Evolutionary conservation across 1,284 basidiomycete genomes (phyloP).

Genomic region (Amylostereum areolatum): DNA sequence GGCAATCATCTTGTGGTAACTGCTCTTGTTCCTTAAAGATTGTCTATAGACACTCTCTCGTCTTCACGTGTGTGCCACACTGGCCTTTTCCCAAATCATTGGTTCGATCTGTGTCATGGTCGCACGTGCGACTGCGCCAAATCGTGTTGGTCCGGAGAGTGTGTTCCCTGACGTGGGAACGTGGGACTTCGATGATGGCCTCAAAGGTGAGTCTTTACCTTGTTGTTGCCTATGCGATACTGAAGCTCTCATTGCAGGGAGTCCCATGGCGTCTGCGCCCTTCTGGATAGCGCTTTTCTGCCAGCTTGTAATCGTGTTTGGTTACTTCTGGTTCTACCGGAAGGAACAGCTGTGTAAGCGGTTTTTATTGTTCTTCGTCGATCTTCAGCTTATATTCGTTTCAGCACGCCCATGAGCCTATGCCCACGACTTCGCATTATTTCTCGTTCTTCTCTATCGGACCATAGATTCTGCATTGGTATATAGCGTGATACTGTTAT

Average conservation of each 20-base stretch:
- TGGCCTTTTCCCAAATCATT: conserved; percentile 82
- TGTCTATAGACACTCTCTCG: conserved; percentile 70
- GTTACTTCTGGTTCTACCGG: conserved; percentile 94
- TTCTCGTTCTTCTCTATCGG: conserved; percentile 5
- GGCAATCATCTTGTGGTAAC: conserved; percentile 8
- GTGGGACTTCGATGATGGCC: conserved; percentile 75
- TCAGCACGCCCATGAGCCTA: conserved; percentile 36
- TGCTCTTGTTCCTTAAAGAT: conserved; percentile 5
- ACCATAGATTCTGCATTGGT: conserved; percentile 13
- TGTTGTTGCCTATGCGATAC: too few species aligned
- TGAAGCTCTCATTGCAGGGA: conserved; percentile 17
- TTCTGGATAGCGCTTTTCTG: conserved; percentile 86
- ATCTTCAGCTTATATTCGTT: conserved; percentile 5
- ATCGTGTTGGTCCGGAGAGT: conserved; percentile 75
- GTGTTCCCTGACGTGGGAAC: conserved; percentile 90
- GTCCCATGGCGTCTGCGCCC: conserved; percentile 71
- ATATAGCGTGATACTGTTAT: too few species aligned
- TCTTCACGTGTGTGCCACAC: conserved; percentile 86
- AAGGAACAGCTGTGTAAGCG: conserved; percentile 74
- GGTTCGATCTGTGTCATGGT: conserved; percentile 81
- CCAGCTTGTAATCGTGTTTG: conserved; percentile 79
- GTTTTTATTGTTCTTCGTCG: not conserved
- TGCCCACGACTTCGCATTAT: not conserved
- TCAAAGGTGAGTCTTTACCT: conserved; percentile 34
- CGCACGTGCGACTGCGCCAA: conserved; percentile 81